phyloP scores from a whole-genome alignment of 2,329 filamentous ascomycete genomes.

The Penicillium sp. region DNA sequence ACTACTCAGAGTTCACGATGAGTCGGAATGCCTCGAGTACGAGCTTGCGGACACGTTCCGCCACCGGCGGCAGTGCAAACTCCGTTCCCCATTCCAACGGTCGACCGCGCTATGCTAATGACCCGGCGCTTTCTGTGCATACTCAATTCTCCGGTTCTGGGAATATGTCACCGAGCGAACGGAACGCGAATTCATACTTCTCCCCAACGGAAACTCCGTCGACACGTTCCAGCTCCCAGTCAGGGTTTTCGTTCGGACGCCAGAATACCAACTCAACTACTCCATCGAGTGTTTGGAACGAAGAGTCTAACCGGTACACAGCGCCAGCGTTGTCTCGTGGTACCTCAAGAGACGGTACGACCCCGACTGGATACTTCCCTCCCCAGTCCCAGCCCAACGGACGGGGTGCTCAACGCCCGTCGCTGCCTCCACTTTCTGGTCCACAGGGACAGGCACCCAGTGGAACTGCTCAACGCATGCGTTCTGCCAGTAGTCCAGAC shows the following conservation, averaged over 20 bases:
- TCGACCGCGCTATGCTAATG: conserved; percentile 71
- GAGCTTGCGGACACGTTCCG: conserved; percentile 75
- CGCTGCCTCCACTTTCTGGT: conserved; percentile 71
- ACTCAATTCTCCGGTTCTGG: conserved; percentile 55
- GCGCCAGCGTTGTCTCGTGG: conserved; percentile 83
- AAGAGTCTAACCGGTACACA: conserved; percentile 80
- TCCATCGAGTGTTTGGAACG: conserved; percentile 59
- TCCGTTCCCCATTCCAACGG: conserved; percentile 46
- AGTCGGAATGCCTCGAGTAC: conserved; percentile 73
- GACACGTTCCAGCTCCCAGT: conserved; percentile 54
- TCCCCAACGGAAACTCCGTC: conserved; percentile 79
- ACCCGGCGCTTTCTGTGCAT: conserved; percentile 71
- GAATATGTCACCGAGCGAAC: conserved; percentile 63
- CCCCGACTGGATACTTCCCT: conserved; percentile 64
- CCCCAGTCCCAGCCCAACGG: conserved; percentile 66
- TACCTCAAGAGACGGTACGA: conserved; percentile 76
- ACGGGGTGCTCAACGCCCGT: conserved; percentile 67
- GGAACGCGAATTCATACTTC: conserved; percentile 84
- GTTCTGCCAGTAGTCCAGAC: conserved; percentile 94
- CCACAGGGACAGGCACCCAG: conserved; percentile 56
- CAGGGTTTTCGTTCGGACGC: conserved; percentile 79
- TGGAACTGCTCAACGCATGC: conserved; percentile 68
- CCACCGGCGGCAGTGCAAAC: conserved; percentile 64
- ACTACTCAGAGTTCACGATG: conserved; percentile 56
- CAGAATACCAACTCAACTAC: conserved; percentile 68